These are phyloP conservation scores for Terfezia claveryi DNA, from an alignment of 495 filamentous ascomycete species.

Conservation along the genomic window DNA sequence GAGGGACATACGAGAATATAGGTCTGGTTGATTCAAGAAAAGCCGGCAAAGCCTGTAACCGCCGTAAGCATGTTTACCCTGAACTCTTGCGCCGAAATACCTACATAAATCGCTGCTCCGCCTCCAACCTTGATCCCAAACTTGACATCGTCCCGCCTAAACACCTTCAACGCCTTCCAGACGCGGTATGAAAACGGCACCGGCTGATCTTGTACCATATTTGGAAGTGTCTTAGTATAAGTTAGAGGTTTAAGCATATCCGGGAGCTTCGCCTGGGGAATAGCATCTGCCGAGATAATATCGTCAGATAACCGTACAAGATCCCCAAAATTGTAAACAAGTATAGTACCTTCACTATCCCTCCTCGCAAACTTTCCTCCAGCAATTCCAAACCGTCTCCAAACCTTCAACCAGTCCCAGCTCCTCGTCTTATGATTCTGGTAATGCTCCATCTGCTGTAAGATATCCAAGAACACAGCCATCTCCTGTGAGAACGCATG, in stretches of 20 bases:
- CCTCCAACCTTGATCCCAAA: conserved; percentile 86
- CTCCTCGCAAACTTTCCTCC: neutral
- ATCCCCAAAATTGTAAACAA: no score
- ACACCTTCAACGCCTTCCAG: conserved; percentile 34
- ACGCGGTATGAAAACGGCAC: conserved; percentile 27
- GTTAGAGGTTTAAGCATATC: conserved; percentile 9
- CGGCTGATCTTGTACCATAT: conserved; percentile 29
- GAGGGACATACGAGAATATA: conserved; percentile 20
- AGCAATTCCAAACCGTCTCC: conserved; percentile 26
- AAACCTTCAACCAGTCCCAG: conserved; percentile 78
- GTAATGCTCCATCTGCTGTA: conserved; percentile 52
- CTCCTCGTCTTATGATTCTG: conserved; percentile 34
- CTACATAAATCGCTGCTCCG: conserved; percentile 41
- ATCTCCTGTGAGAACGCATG: conserved; percentile 79
- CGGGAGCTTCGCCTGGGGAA: neutral
- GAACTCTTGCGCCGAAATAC: neutral
- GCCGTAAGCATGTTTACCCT: neutral
- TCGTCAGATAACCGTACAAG: no score
- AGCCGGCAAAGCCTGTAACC: conserved; percentile 52
- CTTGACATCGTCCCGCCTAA: conserved; percentile 44
- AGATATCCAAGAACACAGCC: conserved; percentile 52
- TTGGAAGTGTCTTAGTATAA: conserved; percentile 12
- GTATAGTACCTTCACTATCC: conserved; percentile 4
- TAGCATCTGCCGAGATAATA: neutral
- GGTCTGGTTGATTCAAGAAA: conserved; percentile 51